Conservation (phyloP, 257 asterid species). For the Thymus mandschuricus region DNA sequence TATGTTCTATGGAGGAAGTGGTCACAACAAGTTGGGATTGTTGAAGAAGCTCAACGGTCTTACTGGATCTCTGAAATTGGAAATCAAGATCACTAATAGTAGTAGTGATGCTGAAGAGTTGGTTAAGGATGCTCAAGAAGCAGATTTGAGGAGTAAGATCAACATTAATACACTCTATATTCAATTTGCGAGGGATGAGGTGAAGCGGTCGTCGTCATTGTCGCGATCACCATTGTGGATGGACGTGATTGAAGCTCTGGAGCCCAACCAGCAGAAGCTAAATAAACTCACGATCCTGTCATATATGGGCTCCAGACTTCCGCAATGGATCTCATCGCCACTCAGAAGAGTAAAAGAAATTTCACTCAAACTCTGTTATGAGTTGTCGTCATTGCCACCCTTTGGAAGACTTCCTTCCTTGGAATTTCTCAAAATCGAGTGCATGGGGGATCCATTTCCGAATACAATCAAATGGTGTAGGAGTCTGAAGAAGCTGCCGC, state of each 20-base stretch:
- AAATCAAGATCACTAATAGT: neutral
- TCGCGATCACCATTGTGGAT: no score
- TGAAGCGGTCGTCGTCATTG: no score
- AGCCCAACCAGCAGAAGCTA: constrained; percentile 27
- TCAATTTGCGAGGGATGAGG: no score
- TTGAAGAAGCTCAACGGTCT: constrained; percentile 29
- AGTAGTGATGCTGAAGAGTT: neutral
- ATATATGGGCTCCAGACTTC: neutral
- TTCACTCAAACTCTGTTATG: neutral
- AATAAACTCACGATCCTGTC: neutral
- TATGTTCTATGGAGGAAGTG: neutral
- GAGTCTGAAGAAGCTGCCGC: no score
- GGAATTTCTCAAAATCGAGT: neutral
- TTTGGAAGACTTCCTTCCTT: constrained; percentile 10
- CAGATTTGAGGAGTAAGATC: constrained; percentile 9
- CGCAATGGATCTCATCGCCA: neutral
- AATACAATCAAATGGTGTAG: no score
- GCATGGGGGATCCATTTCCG: neutral
- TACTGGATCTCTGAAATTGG: neutral
- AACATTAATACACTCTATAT: no score
- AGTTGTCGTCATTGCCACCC: neutral
- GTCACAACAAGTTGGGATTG: constrained; percentile 9
- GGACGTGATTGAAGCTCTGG: neutral
- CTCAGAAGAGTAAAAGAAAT: neutral
- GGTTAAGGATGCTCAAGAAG: constrained; percentile 24